These are phyloP conservation scores for Plasmopara viticola DNA, from an alignment of 352 stramenopile species.

Conservation along the genomic window DNA sequence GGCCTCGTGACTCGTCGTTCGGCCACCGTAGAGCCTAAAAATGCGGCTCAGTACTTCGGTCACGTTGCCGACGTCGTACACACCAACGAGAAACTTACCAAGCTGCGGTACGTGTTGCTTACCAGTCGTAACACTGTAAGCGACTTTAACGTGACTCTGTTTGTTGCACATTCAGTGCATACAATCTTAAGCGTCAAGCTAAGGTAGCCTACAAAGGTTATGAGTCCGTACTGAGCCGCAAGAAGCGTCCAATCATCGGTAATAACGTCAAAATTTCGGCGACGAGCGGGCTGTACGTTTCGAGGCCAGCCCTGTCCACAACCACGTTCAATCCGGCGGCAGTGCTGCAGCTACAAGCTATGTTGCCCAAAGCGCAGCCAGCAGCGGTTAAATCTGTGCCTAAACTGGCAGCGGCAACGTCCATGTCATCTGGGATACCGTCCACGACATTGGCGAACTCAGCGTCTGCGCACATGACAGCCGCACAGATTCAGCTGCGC, in stretches of 20 bases:
- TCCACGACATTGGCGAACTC: slow-evolving; percentile 19
- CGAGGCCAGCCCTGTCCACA: slow-evolving; percentile 13
- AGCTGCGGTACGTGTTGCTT: slow-evolving; percentile 30
- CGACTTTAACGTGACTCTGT: slow-evolving; percentile 10
- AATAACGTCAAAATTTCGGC: slow-evolving; percentile 20
- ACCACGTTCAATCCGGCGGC: slow-evolving; percentile 26
- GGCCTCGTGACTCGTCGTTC: slow-evolving; percentile 54
- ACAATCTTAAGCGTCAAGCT: slow-evolving; percentile 64
- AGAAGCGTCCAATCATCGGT: slow-evolving; percentile 43
- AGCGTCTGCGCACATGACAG: slow-evolving; percentile 19
- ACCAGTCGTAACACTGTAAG: slow-evolving; percentile 3
- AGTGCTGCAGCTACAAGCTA: slow-evolving; percentile 27
- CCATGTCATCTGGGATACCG: slow-evolving; percentile 20
- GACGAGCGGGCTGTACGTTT: slow-evolving; percentile 20
- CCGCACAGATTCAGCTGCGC: slow-evolving; percentile 28
- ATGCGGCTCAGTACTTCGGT: slow-evolving; percentile 62
- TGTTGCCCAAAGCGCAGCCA: slow-evolving; percentile 24
- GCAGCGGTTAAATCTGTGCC: slow-evolving; percentile 21
- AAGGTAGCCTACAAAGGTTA: slow-evolving; percentile 60
- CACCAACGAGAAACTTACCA: slow-evolving; percentile 48
- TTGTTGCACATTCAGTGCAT: slow-evolving; percentile 26
- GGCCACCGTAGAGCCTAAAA: slow-evolving; percentile 43
- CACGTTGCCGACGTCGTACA: slow-evolving; percentile 54
- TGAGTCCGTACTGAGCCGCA: slow-evolving; percentile 66
- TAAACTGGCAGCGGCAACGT: slow-evolving; percentile 22